These are phyloP conservation scores for Pachysandra terminalis DNA, from an alignment of 164 flowering plant species.

Conservation along the genomic window DNA sequence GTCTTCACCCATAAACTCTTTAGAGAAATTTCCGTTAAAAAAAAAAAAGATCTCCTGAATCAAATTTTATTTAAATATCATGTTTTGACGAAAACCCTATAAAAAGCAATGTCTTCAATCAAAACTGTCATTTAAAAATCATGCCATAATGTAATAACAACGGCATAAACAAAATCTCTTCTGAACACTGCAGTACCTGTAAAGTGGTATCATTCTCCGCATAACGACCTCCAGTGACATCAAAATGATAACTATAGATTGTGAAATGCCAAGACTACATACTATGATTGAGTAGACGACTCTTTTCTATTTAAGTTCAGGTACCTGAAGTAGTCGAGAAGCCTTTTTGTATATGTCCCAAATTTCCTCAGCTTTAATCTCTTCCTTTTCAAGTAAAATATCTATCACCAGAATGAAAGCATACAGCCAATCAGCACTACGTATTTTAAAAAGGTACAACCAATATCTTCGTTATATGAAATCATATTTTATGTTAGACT, in stretches of 20 bases:
- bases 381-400: conserved; percentile 75
- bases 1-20: too few relatives aligned
- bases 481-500: background rate
- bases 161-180: background rate
- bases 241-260: background rate
- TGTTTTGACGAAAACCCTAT: too few relatives aligned
- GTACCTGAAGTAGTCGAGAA: conserved; percentile 75
- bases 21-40: too few relatives aligned
- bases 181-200: background rate
- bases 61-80: too few relatives aligned
- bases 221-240: background rate
- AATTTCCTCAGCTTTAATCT: conserved; percentile 77
- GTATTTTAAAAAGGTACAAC: background rate
- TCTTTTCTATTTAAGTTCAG: background rate
- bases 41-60: too few relatives aligned
- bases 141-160: background rate
- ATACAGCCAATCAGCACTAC: conserved; percentile 6
- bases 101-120: too few relatives aligned
- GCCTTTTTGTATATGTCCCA: conserved; percentile 72
- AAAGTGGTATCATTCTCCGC: background rate
- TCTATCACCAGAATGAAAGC: conserved; percentile 39
- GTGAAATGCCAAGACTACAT: background rate
- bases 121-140: too few relatives aligned
- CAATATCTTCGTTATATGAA: background rate
- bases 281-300: background rate